Conservation (phyloP, 2,329 filamentous ascomycete species). For the Metarhizium anisopliae region DNA sequence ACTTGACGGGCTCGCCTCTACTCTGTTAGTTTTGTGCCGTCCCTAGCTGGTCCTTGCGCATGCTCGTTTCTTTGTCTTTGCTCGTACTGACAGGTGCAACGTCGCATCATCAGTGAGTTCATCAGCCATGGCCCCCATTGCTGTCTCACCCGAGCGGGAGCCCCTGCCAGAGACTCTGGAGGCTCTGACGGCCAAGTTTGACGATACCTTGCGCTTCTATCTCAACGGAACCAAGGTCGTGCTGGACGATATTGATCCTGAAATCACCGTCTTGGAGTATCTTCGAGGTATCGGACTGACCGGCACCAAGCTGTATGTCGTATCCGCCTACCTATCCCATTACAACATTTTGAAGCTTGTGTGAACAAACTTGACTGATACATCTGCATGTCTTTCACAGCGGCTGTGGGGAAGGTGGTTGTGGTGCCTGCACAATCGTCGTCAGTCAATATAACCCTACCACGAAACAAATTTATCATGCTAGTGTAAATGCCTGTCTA, state of each 20-base stretch:
- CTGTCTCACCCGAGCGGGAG: slow-evolving; percentile 40
- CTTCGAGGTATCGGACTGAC: slow-evolving; percentile 86
- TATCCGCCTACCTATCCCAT: not conserved
- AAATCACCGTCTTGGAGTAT: slow-evolving; percentile 87
- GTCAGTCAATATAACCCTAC: slow-evolving; percentile 90
- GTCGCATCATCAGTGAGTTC: not conserved
- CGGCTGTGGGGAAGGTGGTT: slow-evolving; percentile 92
- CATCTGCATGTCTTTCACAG: slow-evolving; percentile 21
- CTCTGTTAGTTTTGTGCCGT: not conserved
- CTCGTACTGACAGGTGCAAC: not conserved
- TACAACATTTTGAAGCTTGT: no score
- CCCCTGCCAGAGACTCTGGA: slow-evolving; percentile 23
- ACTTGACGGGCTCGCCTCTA: not conserved
- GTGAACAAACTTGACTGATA: not conserved
- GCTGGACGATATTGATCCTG: slow-evolving; percentile 80
- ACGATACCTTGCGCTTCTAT: slow-evolving; percentile 86
- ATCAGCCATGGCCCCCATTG: slow-evolving; percentile 44
- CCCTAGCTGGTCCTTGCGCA: not conserved
- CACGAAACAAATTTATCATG: slow-evolving; percentile 88
- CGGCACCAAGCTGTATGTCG: slow-evolving; percentile 71
- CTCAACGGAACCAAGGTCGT: slow-evolving; percentile 88
- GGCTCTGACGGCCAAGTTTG: slow-evolving; percentile 62
- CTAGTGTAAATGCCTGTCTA: slow-evolving; percentile 91
- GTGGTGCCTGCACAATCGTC: slow-evolving; percentile 92
- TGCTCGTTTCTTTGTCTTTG: not conserved